Evolutionary conservation across 805 yeast genomes (phyloP), one percentile per base, ranked within the genome.

Genomic region (Kodamaea jinghongensis): DNA sequence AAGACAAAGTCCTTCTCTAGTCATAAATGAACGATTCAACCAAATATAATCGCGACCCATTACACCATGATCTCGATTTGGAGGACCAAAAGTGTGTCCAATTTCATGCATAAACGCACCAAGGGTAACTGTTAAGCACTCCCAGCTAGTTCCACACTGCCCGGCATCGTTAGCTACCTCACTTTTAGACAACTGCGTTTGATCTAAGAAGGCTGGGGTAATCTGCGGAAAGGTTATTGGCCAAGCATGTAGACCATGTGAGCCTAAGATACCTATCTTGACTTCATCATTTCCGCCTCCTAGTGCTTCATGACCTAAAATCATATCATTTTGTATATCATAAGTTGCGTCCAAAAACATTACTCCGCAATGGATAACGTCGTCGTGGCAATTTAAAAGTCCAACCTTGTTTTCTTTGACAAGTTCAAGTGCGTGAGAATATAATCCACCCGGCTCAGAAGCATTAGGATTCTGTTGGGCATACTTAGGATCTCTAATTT

Each of bases 71-170:
- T 81, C 85, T 60, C 89, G 93, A 62, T 91, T 98, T 0, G 98
- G 97, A 47, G 91, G 85, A 0, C 96, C 96, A 30, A 91, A 67
- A 17, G 79, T 65, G 58, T 91, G 98, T 1, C 99, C 98, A 37
- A 91, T 83, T 57, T 91, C 98, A 60, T 91, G 98, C 83, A 90
- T 73, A 51, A 89, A 90, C 0, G 98, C 97, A 32, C 99, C 98
- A 51, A 86, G 56, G 1, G 96, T 86, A 27, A 91, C 75, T 44
- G 85, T 83, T 32, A 85, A 63, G 52, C 95, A 85, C 61, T 91
- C 97, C 96, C 96, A 93, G 41, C 83, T 75, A 1, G 95, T 75
- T 0, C 93, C 85, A 58, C 96, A 84, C 55, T 90, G 84, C 51
- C 79, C 76, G 48, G 83, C 71, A 60, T 93, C 99, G 60, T 93